A percentile compares a stretch with the other conserved stretches of the same genome.
phyloP scores from a whole-genome alignment of 1,139 yeast species.

The Casaregolazyma suthepensis region DNA sequence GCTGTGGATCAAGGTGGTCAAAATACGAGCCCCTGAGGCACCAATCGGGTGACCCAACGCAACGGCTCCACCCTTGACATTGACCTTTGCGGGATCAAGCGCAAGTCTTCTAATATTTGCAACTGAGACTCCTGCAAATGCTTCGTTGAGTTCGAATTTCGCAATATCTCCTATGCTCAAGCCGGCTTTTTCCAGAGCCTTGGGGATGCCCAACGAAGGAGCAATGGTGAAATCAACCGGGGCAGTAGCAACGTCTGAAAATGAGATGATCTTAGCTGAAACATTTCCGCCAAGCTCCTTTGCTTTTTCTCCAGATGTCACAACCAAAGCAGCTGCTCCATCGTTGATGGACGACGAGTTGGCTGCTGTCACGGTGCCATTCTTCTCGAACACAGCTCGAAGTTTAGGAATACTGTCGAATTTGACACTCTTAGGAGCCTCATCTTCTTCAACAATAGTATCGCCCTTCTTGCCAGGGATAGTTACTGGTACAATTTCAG shows the following conservation, averaged over 20 bases:
- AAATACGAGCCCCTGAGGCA: constrained; percentile 88
- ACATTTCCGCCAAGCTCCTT: constrained; percentile 57
- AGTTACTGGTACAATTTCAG: constrained; percentile 50
- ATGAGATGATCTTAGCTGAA: constrained; percentile 70
- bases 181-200: constrained; percentile 62
- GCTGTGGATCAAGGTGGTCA: constrained; percentile 70
- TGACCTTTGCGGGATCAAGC: constrained; percentile 63
- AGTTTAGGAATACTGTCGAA: constrained; percentile 64
- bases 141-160: constrained; percentile 86
- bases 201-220: constrained; percentile 85
- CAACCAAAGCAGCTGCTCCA: constrained; percentile 86
- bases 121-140: constrained; percentile 86
- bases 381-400: constrained; percentile 82
- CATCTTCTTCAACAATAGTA: constrained; percentile 49
- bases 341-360: constrained; percentile 90
- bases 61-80: constrained; percentile 94
- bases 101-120: constrained; percentile 70
- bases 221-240: constrained; percentile 94
- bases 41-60: constrained; percentile 96
- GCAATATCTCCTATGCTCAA: constrained; percentile 42
- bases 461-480: constrained; percentile 51
- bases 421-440: constrained; percentile 62
- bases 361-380: constrained; percentile 92
- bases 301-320: constrained; percentile 72
- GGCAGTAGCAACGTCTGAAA: constrained; percentile 93